phyloP scores from a whole-genome alignment of 2,329 filamentous ascomycete species.

The Hirsutella minnesotensis region DNA sequence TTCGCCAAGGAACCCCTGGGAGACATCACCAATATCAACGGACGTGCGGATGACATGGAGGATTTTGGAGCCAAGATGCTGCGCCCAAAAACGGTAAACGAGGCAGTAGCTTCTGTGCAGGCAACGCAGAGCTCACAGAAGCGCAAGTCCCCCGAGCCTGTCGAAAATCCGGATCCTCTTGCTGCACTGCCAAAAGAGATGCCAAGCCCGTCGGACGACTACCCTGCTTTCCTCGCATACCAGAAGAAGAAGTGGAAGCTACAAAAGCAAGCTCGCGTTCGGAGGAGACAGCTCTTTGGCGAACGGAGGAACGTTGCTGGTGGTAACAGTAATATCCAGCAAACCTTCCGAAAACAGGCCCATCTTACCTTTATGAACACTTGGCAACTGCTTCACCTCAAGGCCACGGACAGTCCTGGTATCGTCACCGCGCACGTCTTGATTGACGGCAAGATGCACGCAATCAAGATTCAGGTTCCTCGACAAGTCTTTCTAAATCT shows the following conservation, averaged over 20 bases:
- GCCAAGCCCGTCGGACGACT: constrained; percentile 78
- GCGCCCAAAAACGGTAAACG: constrained; percentile 49
- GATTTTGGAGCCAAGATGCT: constrained; percentile 63
- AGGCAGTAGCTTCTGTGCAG: constrained; percentile 44
- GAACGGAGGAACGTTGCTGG: constrained; percentile 49
- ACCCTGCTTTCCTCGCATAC: constrained; percentile 77
- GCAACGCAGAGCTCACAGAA: constrained; percentile 43
- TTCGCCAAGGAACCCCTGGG: constrained; percentile 62
- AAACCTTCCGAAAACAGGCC: constrained; percentile 80
- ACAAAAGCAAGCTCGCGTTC: constrained; percentile 77
- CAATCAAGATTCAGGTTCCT: constrained; percentile 77
- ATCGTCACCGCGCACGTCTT: constrained; percentile 81
- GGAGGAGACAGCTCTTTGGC: constrained; percentile 84
- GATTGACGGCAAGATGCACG: constrained; percentile 86
- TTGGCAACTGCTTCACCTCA: constrained; percentile 88
- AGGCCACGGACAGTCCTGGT: constrained; percentile 71
- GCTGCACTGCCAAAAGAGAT: constrained; percentile 70
- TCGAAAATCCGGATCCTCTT: constrained; percentile 63
- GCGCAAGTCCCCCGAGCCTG: constrained; percentile 60
- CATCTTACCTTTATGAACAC: constrained; percentile 82
- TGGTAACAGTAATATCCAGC: constrained; percentile 50
- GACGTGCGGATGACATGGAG: constrained; percentile 57
- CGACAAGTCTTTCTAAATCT: constrained; percentile 86
- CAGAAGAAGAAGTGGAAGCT: constrained; percentile 99
- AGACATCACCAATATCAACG: constrained; percentile 58